phyloP scores from a whole-genome alignment of 148 eudicot genomes.

The Rhododendron griersonianum region DNA sequence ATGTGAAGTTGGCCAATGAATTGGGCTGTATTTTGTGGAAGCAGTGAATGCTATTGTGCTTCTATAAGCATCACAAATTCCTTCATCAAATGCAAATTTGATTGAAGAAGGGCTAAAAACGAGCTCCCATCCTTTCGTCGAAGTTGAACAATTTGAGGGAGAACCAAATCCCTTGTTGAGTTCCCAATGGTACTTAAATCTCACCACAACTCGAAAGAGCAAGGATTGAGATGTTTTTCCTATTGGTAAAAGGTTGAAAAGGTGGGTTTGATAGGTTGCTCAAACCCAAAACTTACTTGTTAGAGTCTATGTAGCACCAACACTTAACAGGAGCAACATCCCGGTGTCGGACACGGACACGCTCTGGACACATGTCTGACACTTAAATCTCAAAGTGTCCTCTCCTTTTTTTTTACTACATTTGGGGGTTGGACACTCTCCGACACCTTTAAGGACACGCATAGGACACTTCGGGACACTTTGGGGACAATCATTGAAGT shows the following conservation, averaged over 20 bases:
- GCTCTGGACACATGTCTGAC: not conserved
- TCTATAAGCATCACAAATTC: not conserved
- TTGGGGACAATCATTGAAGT: too few relatives aligned
- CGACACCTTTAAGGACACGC: too few relatives aligned
- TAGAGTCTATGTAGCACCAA: too few relatives aligned
- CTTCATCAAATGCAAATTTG: not conserved
- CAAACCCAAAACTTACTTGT: not conserved
- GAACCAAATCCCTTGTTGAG: not conserved
- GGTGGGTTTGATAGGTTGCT: not conserved
- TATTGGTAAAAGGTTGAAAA: not conserved
- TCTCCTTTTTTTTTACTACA: too few relatives aligned
- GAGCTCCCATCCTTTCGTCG: not conserved
- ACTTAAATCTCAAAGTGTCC: too few relatives aligned
- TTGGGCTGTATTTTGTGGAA: not conserved
- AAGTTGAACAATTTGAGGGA: not conserved
- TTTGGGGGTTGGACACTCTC: too few relatives aligned
- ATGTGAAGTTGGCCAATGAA: not conserved
- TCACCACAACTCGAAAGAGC: not conserved
- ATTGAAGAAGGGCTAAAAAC: not conserved
- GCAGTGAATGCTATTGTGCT: not conserved
- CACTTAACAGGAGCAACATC: too few relatives aligned
- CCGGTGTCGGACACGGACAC: not conserved
- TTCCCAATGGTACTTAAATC: not conserved
- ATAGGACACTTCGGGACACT: too few relatives aligned
- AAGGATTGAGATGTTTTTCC: not conserved